These are phyloP conservation scores for Paramecium pentaurelia DNA, from an alignment of 73 alveolate genomes.

Conservation along the genomic window DNA sequence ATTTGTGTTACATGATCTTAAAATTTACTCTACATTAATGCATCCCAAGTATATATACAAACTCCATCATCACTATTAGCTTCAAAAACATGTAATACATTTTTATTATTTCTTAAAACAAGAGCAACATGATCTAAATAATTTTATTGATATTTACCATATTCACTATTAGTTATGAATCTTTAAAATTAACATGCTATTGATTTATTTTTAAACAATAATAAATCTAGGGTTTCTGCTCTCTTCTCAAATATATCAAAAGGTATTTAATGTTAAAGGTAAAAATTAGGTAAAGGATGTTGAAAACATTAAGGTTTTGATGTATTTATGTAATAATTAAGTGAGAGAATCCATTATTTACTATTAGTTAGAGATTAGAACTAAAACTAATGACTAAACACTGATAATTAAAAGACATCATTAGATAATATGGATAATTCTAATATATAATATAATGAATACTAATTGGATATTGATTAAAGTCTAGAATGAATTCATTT, in stretches of 20 bases:
- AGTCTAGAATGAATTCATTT: neutral
- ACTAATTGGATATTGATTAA: neutral
- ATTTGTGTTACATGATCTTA: neutral
- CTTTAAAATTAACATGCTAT: conserved; percentile 55
- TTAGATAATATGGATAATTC: neutral
- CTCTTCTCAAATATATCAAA: neutral
- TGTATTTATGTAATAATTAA: neutral
- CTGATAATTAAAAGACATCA: neutral
- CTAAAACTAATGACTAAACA: neutral
- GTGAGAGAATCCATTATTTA: neutral
- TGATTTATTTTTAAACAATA: conserved; percentile 35
- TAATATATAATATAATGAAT: neutral
- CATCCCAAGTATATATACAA: conserved; percentile 47
- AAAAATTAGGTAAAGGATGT: neutral
- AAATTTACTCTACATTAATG: conserved; percentile 5
- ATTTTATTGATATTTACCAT: neutral
- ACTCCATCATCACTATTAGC: conserved; percentile 61
- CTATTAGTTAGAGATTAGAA: neutral
- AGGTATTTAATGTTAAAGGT: conserved; percentile 14
- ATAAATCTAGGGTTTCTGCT: conserved; percentile 57
- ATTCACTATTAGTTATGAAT: conserved; percentile 42
- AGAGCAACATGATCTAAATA: conserved; percentile 61
- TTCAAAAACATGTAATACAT: conserved; percentile 42
- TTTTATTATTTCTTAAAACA: conserved; percentile 33
- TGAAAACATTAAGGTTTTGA: neutral